Percentiles rank a stretch among this genome's conserved stretches.
These are phyloP conservation scores for Pistacia vera DNA, from an alignment of 345 rosid species.

Conservation along the genomic window DNA sequence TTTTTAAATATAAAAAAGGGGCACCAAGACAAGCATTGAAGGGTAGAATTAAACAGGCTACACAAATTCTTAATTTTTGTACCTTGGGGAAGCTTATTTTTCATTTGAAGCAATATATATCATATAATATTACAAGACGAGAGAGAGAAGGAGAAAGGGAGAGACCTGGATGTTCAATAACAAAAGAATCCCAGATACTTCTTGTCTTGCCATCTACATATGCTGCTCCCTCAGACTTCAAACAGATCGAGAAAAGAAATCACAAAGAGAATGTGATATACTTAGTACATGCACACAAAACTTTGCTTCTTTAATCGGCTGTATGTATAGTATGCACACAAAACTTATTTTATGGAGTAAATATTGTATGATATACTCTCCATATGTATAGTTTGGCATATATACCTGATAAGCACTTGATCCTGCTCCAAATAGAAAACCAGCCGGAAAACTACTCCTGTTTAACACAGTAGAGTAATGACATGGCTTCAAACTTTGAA, in stretches of 20 bases:
- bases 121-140: no score
- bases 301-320: background rate
- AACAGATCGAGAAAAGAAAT: background rate
- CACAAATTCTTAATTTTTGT: no score
- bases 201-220: conserved; percentile 24
- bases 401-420: conserved; percentile 35
- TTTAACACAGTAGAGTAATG: conserved; percentile 7
- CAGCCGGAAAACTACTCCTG: conserved; percentile 30
- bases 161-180: conserved; percentile 13
- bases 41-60: no score
- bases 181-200: conserved; percentile 36
- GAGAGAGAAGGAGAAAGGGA: no score
- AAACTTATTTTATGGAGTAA: background rate
- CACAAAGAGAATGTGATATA: no score
- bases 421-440: conserved; percentile 37
- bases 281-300: background rate
- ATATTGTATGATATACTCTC: background rate
- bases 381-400: background rate
- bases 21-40: no score
- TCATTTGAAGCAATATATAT: no score
- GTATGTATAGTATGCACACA: no score
- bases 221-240: conserved; percentile 36
- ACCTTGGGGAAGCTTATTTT: no score
- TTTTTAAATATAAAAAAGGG: no score
- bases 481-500: conserved; percentile 8